Evolutionary conservation across 257 asterid genomes (phyloP).

Genomic region (Solanum boliviense): DNA sequence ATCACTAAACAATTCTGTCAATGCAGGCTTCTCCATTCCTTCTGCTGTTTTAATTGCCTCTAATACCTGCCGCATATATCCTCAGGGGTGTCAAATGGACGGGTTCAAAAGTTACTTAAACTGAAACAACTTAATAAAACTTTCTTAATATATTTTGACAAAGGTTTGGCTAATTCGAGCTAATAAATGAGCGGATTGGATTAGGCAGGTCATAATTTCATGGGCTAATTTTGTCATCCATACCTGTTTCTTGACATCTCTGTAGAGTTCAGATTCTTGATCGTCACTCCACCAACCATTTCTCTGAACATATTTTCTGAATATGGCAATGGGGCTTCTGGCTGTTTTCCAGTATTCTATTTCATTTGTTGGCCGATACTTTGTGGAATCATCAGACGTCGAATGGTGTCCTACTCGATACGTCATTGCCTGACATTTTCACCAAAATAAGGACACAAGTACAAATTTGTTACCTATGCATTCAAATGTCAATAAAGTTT

Average conservation of each 20-base stretch:
- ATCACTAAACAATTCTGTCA: slow-evolving; percentile 50
- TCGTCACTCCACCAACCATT: slow-evolving; percentile 84
- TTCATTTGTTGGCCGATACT: slow-evolving; percentile 52
- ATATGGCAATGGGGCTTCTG: slow-evolving; percentile 40
- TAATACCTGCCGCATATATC: slow-evolving; percentile 28
- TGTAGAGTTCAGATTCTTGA: slow-evolving; percentile 40
- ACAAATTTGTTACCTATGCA: background rate
- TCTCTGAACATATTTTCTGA: slow-evolving; percentile 60
- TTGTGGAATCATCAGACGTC: slow-evolving; percentile 92
- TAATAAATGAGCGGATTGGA: no score
- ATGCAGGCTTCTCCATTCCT: slow-evolving; percentile 41
- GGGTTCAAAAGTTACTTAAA: background rate
- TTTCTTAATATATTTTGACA: no score
- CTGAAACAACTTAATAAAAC: background rate
- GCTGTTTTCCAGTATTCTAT: slow-evolving; percentile 71
- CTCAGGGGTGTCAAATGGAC: background rate
- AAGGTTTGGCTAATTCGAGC: no score
- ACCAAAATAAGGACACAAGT: background rate
- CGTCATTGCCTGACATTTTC: slow-evolving; percentile 43
- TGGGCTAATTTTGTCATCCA: background rate
- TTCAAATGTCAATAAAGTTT: background rate
- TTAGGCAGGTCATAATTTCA: background rate
- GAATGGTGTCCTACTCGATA: slow-evolving; percentile 93
- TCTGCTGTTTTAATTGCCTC: slow-evolving; percentile 69
- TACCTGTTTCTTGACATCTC: slow-evolving; percentile 51